Conservation (phyloP, 768 basidiomycete species). For the Tylopilus vinaceipallidus region DNA sequence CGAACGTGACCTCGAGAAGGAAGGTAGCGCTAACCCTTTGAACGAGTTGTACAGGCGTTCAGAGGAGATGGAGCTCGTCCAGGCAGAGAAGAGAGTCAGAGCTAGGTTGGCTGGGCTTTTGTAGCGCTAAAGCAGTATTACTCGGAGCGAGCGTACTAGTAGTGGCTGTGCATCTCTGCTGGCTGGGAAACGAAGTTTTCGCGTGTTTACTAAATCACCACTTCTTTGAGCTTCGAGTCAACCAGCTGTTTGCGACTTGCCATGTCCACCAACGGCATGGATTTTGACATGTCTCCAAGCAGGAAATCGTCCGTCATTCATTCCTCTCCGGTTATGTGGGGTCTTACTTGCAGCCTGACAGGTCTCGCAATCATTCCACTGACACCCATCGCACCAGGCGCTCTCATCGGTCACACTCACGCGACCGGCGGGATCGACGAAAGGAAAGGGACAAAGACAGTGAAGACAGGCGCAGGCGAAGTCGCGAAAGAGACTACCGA, state of each 20-base stretch:
- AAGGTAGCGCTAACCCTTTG: conserved; percentile 53
- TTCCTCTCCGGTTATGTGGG: neutral
- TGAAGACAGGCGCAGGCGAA: conserved; percentile 60
- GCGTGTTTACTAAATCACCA: conserved; percentile 34
- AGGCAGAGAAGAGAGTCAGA: conserved; percentile 60
- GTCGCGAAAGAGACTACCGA: conserved; percentile 52
- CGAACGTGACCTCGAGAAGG: conserved; percentile 55
- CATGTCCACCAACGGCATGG: conserved; percentile 60
- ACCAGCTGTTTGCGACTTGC: no score
- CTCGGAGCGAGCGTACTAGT: no score
- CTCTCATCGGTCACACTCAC: conserved; percentile 71
- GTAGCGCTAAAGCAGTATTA: conserved; percentile 18
- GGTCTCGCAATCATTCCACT: conserved; percentile 72
- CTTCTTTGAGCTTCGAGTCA: no score
- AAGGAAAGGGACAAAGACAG: conserved; percentile 51
- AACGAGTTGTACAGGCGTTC: conserved; percentile 50
- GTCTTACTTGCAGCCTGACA: conserved; percentile 24
- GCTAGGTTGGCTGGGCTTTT: conserved; percentile 44
- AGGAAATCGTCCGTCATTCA: conserved; percentile 55
- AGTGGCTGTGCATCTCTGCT: conserved; percentile 25
- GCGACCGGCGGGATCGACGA: conserved; percentile 48
- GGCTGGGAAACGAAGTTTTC: conserved; percentile 33
- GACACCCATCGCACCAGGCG: conserved; percentile 72
- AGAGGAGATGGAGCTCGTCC: conserved; percentile 50
- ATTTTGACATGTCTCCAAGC: conserved; percentile 58